Percentiles rank a stretch among this genome's conserved stretches.
Conservation (phyloP, 2,329 filamentous ascomycete genomes). For the Botryosphaeria agaves region DNA sequence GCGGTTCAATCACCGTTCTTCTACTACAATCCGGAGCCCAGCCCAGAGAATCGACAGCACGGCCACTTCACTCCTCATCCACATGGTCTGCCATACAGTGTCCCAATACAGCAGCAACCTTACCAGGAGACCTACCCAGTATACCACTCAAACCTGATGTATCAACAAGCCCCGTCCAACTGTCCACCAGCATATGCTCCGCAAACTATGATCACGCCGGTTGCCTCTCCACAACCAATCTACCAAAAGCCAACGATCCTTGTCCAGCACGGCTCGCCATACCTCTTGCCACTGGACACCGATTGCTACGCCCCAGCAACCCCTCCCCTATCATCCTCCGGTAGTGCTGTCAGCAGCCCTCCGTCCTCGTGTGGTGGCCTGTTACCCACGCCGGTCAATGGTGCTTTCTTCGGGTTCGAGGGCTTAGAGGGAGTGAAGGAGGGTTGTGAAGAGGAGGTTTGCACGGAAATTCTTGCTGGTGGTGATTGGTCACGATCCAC, state of each 20-base stretch:
- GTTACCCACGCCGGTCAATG: constrained; percentile 68
- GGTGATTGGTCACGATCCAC: constrained; percentile 61
- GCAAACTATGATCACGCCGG: constrained; percentile 51
- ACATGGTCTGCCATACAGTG: constrained; percentile 22
- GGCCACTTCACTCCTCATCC: constrained; percentile 56
- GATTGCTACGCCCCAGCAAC: constrained; percentile 73
- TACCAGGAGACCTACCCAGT: constrained; percentile 25
- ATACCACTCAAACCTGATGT: constrained; percentile 34
- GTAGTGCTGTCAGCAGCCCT: constrained; percentile 75
- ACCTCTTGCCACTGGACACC: constrained; percentile 50
- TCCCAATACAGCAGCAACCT: constrained; percentile 23
- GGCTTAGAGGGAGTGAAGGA: constrained; percentile 52
- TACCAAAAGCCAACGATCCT: constrained; percentile 61
- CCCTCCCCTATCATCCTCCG: constrained; percentile 69
- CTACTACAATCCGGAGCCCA: constrained; percentile 70
- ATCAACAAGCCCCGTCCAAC: constrained; percentile 14
- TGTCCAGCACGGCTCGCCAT: constrained; percentile 38
- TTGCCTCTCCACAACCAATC: constrained; percentile 56
- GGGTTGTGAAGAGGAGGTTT: constrained; percentile 50
- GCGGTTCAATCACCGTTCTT: constrained; percentile 65
- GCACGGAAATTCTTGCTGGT: constrained; percentile 53
- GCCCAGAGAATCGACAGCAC: constrained; percentile 55
- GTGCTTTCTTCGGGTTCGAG: constrained; percentile 57
- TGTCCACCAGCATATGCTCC: constrained; percentile 34
- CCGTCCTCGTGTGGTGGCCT: constrained; percentile 56